Evolutionary conservation across 257 asterid species (phyloP).

Genomic region (Penstemon eatonii): DNA sequence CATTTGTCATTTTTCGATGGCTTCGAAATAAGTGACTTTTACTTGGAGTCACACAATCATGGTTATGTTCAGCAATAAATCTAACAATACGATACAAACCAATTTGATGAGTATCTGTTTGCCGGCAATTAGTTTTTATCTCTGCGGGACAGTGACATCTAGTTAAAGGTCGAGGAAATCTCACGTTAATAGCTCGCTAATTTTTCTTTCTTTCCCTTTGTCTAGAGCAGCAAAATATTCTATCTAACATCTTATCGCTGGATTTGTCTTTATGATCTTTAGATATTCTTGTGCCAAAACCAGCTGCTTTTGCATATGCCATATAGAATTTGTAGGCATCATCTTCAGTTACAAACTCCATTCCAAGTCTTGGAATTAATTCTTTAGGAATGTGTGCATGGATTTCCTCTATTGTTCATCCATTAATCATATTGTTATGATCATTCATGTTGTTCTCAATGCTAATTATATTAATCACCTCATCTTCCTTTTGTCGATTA

Average conservation of each 20-base stretch:
- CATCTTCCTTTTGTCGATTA: too few relatives aligned
- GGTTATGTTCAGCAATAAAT: background rate
- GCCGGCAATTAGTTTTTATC: background rate
- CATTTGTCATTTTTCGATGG: slow-evolving; percentile 2
- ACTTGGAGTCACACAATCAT: background rate
- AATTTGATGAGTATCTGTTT: background rate
- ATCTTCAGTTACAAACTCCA: background rate
- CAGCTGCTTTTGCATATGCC: slow-evolving; percentile 6
- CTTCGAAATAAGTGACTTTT: background rate
- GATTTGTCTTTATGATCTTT: background rate
- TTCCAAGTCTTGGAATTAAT: too few relatives aligned
- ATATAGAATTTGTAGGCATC: background rate
- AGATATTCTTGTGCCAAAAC: background rate
- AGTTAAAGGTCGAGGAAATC: background rate
- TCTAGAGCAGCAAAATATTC: slow-evolving; percentile 9
- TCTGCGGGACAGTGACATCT: background rate
- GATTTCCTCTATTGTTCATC: too few relatives aligned
- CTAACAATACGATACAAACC: background rate
- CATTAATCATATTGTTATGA: too few relatives aligned
- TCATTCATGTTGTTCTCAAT: too few relatives aligned
- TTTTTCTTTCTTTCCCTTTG: background rate
- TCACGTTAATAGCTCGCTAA: background rate
- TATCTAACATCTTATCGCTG: background rate
- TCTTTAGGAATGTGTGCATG: too few relatives aligned
- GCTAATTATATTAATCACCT: too few relatives aligned